These are phyloP conservation scores for Leptomonas pyrrhocoris DNA, from an alignment of 208 protist species.

Conservation along the genomic window DNA sequence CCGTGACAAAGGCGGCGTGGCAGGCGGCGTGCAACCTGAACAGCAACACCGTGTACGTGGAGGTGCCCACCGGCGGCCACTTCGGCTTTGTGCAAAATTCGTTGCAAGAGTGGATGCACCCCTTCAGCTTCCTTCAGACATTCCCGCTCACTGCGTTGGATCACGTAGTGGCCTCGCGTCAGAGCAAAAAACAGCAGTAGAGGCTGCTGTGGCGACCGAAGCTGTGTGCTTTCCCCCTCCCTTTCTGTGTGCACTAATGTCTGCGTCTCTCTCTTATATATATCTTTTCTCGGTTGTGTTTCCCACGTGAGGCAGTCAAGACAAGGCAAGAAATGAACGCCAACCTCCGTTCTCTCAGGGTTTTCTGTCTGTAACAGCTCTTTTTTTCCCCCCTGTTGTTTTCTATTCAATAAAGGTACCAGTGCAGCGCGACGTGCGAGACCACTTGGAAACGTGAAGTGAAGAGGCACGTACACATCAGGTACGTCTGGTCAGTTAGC, in stretches of 20 bases:
- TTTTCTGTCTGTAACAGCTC: background rate
- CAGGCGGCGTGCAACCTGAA: conserved; percentile 32
- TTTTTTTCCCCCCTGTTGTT: conserved; percentile 16
- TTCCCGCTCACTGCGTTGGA: conserved; percentile 32
- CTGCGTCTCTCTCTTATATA: too few species aligned
- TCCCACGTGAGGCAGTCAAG: too few species aligned
- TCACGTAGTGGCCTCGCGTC: conserved; percentile 9
- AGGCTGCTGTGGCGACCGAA: too few species aligned
- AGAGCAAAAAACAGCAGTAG: conserved; percentile 13
- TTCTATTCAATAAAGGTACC: too few species aligned
- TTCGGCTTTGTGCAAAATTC: conserved; percentile 55
- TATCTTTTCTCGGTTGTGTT: too few species aligned
- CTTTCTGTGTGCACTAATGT: too few species aligned
- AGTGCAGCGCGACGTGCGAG: too few species aligned
- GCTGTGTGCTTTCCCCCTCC: background rate
- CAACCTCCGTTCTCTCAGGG: background rate
- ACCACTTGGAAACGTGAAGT: too few species aligned
- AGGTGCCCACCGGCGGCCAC: conserved; percentile 64
- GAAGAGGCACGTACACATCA: too few species aligned
- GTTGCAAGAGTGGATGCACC: conserved; percentile 30
- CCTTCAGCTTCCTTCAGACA: conserved; percentile 26
- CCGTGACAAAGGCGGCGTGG: conserved; percentile 35
- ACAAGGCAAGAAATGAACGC: too few species aligned
- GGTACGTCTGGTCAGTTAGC: too few species aligned
- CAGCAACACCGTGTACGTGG: conserved; percentile 50